Conservation (phyloP, 163 green algal species). For the Scenedesmus sp. region DNA sequence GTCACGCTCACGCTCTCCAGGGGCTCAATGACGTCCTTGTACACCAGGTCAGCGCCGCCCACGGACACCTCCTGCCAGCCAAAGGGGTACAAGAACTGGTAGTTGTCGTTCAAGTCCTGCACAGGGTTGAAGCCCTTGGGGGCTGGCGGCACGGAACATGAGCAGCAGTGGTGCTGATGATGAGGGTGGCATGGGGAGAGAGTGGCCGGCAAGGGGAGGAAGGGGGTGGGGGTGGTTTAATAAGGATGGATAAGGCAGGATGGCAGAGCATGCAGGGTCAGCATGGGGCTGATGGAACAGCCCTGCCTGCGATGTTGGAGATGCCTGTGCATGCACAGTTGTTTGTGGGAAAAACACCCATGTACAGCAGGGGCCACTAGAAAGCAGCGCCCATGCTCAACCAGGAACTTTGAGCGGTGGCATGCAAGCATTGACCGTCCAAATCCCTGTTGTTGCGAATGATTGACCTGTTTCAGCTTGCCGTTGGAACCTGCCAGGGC, state of each 20-base stretch:
- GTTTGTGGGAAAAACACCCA: not conserved
- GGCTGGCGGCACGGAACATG: constrained; percentile 44
- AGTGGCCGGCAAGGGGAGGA: not conserved
- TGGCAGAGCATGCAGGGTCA: not conserved
- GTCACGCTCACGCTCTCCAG: constrained; percentile 95
- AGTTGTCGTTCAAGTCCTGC: constrained; percentile 91
- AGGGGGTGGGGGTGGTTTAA: not conserved
- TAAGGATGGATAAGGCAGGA: not conserved
- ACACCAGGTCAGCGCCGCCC: constrained; percentile 93
- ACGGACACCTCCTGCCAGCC: constrained; percentile 97
- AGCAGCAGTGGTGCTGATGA: not conserved
- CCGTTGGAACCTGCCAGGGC: not conserved
- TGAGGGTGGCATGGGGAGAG: no score
- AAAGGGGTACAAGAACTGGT: constrained; percentile 97
- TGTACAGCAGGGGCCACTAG: not conserved
- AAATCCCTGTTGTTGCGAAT: no score
- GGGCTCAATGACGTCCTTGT: constrained; percentile 99
- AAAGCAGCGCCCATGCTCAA: not conserved
- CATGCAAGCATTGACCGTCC: no score
- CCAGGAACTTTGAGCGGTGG: no score
- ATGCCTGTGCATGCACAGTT: not conserved
- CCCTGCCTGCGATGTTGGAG: not conserved
- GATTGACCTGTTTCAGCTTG: no score
- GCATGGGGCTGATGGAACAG: not conserved
- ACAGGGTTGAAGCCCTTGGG: constrained; percentile 86